Evolutionary conservation across 306 rosid species (phyloP).

Genomic region (Vicia faba): DNA sequence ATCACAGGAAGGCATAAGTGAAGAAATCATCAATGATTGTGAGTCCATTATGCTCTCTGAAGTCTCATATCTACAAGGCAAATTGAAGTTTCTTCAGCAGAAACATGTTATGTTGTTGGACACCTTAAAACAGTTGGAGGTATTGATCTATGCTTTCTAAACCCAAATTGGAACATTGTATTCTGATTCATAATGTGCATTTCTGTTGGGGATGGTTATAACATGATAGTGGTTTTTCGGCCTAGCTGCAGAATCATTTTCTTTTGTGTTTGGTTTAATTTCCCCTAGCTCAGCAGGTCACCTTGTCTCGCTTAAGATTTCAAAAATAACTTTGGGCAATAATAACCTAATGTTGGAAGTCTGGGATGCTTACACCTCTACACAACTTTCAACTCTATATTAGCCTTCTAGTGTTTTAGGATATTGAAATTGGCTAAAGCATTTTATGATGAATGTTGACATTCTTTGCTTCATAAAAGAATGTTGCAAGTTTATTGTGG

Average conservation of each 20-base stretch:
- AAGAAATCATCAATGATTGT: conserved; percentile 71
- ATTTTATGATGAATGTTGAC: conserved; percentile 3
- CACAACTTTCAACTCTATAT: conserved; percentile 9
- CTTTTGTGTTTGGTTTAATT: conserved; percentile 2
- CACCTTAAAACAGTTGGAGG: conserved; percentile 90
- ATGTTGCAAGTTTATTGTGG: conserved; percentile 16
- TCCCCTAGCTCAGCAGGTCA: conserved; percentile 15
- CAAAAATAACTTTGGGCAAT: background rate
- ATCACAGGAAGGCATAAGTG: conserved; percentile 78
- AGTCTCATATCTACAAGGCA: conserved; percentile 77
- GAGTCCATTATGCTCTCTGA: conserved; percentile 90
- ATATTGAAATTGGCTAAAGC: conserved; percentile 7
- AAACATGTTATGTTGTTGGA: conserved; percentile 80
- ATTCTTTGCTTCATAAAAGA: conserved; percentile 26
- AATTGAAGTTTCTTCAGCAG: conserved; percentile 74
- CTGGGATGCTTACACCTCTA: conserved; percentile 19
- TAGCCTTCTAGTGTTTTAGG: conserved; percentile 27
- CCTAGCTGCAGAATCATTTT: conserved; percentile 12
- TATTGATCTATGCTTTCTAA: conserved; percentile 40
- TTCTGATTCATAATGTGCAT: conserved; percentile 15
- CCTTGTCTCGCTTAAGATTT: conserved; percentile 29
- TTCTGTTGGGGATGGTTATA: conserved; percentile 21
- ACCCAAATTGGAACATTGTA: conserved; percentile 8
- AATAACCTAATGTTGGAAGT: conserved; percentile 27
- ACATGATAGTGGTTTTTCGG: conserved; percentile 17